These are phyloP conservation scores for Trifolium pratense DNA, from an alignment of 306 rosid species.

Conservation along the genomic window DNA sequence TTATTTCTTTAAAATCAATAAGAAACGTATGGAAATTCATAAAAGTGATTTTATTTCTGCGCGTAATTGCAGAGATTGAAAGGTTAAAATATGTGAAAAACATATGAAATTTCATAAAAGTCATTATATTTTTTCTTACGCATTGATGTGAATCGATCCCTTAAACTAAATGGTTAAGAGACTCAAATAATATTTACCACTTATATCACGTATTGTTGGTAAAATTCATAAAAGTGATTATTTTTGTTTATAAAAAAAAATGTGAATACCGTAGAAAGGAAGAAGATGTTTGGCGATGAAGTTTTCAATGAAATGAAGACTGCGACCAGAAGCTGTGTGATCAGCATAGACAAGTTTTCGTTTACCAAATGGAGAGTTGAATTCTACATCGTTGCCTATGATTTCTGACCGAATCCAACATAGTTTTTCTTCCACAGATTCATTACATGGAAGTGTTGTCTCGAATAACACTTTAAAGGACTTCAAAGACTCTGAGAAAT, in stretches of 20 bases:
- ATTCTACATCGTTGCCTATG: slow-evolving; percentile 56
- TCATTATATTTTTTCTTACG: too few species aligned
- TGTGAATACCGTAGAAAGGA: slow-evolving; percentile 65
- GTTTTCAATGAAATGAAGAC: slow-evolving; percentile 64
- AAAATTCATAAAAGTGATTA: neutral
- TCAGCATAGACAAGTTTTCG: slow-evolving; percentile 72
- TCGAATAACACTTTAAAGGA: slow-evolving; percentile 43
- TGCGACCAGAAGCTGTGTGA: slow-evolving; percentile 86
- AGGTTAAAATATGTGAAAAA: too few species aligned
- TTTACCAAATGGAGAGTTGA: slow-evolving; percentile 69
- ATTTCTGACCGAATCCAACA: slow-evolving; percentile 71
- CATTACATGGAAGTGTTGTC: slow-evolving; percentile 35
- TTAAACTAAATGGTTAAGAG: too few species aligned
- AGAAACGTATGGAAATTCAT: too few species aligned
- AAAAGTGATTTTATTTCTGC: too few species aligned
- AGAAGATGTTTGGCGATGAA: slow-evolving; percentile 70
- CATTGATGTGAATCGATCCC: too few species aligned
- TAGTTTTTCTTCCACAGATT: slow-evolving; percentile 43
- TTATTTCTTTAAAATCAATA: too few species aligned
- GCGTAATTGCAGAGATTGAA: too few species aligned
- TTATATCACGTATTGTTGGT: too few species aligned
- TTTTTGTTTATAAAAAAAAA: neutral
- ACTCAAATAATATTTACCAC: too few species aligned
- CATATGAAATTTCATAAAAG: too few species aligned
- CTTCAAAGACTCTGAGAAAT: slow-evolving; percentile 22